Evolutionary conservation across 2,329 filamentous ascomycete genomes (phyloP).

Genomic region (Domatiomyces globalis): DNA sequence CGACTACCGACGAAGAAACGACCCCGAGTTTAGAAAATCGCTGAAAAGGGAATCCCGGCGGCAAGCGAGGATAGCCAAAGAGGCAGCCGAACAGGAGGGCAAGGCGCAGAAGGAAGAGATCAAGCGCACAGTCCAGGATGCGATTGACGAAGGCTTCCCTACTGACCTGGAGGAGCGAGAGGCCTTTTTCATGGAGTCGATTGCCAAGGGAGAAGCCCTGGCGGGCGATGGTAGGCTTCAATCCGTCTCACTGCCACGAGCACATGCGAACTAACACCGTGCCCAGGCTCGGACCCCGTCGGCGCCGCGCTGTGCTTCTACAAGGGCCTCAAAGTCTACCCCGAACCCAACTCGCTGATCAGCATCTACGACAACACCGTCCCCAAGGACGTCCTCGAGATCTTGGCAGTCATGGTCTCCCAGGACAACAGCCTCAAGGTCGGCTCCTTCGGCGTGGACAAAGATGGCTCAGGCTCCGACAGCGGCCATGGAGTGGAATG

Average conservation of each 20-base stretch:
- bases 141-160: constrained; percentile 85
- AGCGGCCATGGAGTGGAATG: constrained; percentile 17
- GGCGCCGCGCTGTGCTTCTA: constrained; percentile 93
- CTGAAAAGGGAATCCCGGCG: constrained; percentile 38
- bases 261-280: constrained; percentile 5
- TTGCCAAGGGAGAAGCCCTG: constrained; percentile 73
- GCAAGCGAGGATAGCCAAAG: constrained; percentile 33
- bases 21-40: constrained; percentile 47
- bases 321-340: constrained; percentile 97
- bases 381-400: constrained; percentile 89
- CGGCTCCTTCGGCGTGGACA: constrained; percentile 23
- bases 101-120: constrained; percentile 48
- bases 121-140: constrained; percentile 59
- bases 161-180: constrained; percentile 83
- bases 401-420: constrained; percentile 96
- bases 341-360: constrained; percentile 81
- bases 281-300: constrained; percentile 35
- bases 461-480: constrained; percentile 12
- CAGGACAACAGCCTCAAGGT: constrained; percentile 64
- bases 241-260: neutral
- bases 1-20: constrained; percentile 49
- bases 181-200: constrained; percentile 91
- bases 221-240: constrained; percentile 58
- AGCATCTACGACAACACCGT: constrained; percentile 98
- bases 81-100: constrained; percentile 34